A percentile compares a stretch with the other conserved stretches of the same genome.
These are phyloP conservation scores for Gentiana macrophylla DNA, from an alignment of 257 asterid genomes.

Conservation along the genomic window DNA sequence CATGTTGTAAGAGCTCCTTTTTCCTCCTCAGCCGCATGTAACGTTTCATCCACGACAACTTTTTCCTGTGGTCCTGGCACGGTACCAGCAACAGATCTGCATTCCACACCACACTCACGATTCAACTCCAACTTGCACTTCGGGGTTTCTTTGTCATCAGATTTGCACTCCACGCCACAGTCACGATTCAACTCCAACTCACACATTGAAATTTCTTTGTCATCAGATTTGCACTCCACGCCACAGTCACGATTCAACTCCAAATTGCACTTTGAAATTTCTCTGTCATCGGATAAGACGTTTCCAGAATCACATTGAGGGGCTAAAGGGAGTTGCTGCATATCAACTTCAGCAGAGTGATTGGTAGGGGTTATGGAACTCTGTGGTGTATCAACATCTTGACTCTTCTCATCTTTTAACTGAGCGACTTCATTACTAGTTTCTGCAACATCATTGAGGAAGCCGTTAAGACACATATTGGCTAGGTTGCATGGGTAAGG, in stretches of 20 bases:
- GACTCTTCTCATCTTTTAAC: neutral
- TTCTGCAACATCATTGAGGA: conserved; percentile 8
- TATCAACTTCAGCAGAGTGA: conserved; percentile 2
- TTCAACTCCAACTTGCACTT: neutral
- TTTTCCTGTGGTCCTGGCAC: neutral
- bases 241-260: neutral
- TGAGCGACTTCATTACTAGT: conserved; percentile 5
- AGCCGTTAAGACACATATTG: conserved; percentile 3
- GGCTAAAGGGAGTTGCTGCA: neutral
- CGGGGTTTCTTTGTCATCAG: neutral
- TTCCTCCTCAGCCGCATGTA: neutral
- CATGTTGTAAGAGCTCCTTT: neutral
- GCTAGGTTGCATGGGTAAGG: no score
- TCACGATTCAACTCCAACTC: neutral
- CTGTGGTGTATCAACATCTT: neutral
- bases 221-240: no score
- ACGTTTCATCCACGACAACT: neutral
- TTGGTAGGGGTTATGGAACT: neutral
- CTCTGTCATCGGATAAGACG: neutral
- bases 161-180: neutral
- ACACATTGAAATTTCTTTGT: neutral
- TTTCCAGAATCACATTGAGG: neutral
- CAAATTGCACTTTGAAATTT: neutral
- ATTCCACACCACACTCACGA: neutral
- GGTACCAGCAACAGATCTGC: neutral